Base-by-base conservation (phyloP, 73 alveolate species). In the Paramecium sonneborni region DNA sequence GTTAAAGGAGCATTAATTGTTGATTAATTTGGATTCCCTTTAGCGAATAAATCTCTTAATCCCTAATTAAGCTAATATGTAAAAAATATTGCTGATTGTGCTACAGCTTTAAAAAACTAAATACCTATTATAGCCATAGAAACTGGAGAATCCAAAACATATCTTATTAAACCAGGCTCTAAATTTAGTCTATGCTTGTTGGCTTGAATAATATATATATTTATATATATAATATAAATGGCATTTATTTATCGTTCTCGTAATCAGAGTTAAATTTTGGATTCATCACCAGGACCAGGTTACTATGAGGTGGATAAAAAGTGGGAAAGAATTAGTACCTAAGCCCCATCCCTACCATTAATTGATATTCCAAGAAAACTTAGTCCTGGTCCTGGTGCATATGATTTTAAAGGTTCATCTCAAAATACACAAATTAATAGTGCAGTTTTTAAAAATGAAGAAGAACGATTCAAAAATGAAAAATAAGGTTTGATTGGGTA, bases 401-500 rank as follows among this genome's bases (percentile, higher is more conserved):
- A 72, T 37, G 86, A 72, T n/a, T 8, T 10, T 72, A 14, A 14
- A 30, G 57, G 32, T 4, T 34, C 15, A 14, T 72, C 84, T 14
- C 46, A 52, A 52, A 52, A 12, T 30, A 62, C 34, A 1, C 24
- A 62, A 32, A 12, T 24, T 5, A 9, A 21, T 2, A 62, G 84
- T 62, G 84, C 84, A 62, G 48, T 62, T 44, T 72, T 72, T 37
- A 72, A 38, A 72, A 72, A 41, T n/a, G 86, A 72, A 72, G 86
- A 35, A 38, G 44, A 28, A 3, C 21, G 86, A 35, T 35, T 72
- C 37, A 72, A 35, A 37, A 28, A 72, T 28, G 55, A 38, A 62
- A 72, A 41, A 72, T 35, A 7, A 5, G 86, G 21, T 7, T 72
- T 23, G 12, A 26, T 72, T 24, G 90, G 90, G 90, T 79, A 79